Percentiles rank a stretch among this genome's conserved stretches.
Conservation (phyloP, 345 rosid species). For the Populus alba region DNA sequence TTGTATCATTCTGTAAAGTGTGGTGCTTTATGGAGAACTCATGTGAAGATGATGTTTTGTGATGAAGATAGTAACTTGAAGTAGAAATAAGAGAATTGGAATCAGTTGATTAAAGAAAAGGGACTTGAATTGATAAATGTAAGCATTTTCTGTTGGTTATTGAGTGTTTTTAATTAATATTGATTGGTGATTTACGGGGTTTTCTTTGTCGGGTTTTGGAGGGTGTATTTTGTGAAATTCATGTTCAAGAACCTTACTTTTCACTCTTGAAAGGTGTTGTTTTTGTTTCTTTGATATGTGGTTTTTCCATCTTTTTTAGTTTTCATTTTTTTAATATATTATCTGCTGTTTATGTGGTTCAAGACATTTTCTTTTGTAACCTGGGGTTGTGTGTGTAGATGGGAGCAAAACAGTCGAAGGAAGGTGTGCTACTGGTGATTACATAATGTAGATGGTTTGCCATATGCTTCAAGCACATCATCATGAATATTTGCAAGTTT, state of each 20-base stretch:
- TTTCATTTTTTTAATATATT: background rate
- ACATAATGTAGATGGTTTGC: slow-evolving; percentile 28
- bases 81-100: slow-evolving; percentile 45
- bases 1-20: slow-evolving; percentile 41
- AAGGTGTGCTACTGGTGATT: slow-evolving; percentile 37
- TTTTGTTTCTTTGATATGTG: slow-evolving; percentile 3
- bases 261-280: slow-evolving; percentile 43
- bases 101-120: slow-evolving; percentile 30
- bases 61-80: slow-evolving; percentile 20
- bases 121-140: slow-evolving; percentile 44
- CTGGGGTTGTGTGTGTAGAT: slow-evolving; percentile 28
- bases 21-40: slow-evolving; percentile 26
- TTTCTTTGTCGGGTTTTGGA: slow-evolving; percentile 33
- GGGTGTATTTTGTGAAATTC: slow-evolving; percentile 33
- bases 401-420: slow-evolving; percentile 45
- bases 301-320: background rate
- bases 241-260: slow-evolving; percentile 50
- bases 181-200: background rate
- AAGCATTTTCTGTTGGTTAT: background rate
- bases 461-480: background rate
- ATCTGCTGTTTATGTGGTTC: background rate
- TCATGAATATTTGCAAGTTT: background rate
- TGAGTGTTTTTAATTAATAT: background rate
- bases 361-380: slow-evolving; percentile 13
- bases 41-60: slow-evolving; percentile 19